These are phyloP conservation scores for Artemisia tridentata DNA, from an alignment of 129 eudicot genomes.

Conservation along the genomic window DNA sequence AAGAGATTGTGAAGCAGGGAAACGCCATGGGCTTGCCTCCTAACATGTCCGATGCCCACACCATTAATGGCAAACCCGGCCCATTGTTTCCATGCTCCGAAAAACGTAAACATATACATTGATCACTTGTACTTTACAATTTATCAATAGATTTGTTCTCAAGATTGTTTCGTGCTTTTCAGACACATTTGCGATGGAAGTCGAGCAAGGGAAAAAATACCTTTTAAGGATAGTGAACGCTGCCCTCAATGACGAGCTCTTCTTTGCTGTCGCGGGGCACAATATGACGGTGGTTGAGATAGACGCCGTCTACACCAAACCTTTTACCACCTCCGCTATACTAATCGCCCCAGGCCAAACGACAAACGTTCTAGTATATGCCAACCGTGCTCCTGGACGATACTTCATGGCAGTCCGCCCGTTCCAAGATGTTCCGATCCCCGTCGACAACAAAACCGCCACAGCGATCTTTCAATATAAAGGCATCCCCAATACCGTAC, in stretches of 20 bases:
- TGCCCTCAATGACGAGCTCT: constrained; percentile 51
- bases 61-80: constrained; percentile 55
- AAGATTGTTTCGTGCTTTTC: neutral
- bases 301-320: constrained; percentile 50
- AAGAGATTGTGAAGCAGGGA: constrained; percentile 41
- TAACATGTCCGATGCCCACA: constrained; percentile 48
- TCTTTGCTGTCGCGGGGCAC: constrained; percentile 46
- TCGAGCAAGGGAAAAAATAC: constrained; percentile 47
- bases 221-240: constrained; percentile 44
- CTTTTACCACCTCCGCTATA: constrained; percentile 39
- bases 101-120: constrained; percentile 33
- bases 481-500: constrained; percentile 37
- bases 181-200: constrained; percentile 53
- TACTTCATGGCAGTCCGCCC: constrained; percentile 50
- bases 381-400: constrained; percentile 37
- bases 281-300: constrained; percentile 50
- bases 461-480: constrained; percentile 46
- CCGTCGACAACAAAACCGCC: constrained; percentile 48
- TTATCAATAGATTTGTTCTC: neutral
- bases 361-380: constrained; percentile 40
- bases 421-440: constrained; percentile 43
- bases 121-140: neutral
- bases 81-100: constrained; percentile 49
- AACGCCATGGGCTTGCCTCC: constrained; percentile 52
- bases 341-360: constrained; percentile 50